A percentile compares a stretch with the other conserved stretches of the same genome.
Evolutionary conservation across 2,329 filamentous ascomycete species (phyloP).

Genomic region (Xylariaceae sp.): DNA sequence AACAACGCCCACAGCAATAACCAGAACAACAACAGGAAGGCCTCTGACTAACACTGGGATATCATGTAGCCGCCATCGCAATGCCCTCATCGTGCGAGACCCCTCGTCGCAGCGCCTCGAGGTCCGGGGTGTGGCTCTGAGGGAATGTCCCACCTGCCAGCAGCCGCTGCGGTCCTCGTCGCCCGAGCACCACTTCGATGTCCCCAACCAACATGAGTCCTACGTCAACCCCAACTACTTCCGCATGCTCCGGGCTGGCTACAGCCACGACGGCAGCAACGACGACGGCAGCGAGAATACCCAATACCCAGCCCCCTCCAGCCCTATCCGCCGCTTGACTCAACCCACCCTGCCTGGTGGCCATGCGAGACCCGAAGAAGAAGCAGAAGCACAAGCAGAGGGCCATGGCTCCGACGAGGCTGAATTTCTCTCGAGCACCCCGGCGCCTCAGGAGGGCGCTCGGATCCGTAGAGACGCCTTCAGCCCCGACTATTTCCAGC

Average conservation of each 20-base stretch:
- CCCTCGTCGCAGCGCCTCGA: constrained; percentile 76
- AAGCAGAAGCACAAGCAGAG: background rate
- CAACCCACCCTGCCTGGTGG: constrained; percentile 33
- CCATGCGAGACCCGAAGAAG: constrained; percentile 13
- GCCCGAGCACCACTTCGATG: constrained; percentile 43
- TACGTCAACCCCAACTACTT: constrained; percentile 94
- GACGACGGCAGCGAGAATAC: constrained; percentile 28
- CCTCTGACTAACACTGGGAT: too few relatives aligned
- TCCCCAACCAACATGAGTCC: constrained; percentile 41
- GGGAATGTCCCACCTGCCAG: constrained; percentile 87
- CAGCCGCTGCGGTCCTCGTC: constrained; percentile 53
- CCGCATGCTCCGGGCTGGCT: constrained; percentile 68
- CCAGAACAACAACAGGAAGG: too few relatives aligned
- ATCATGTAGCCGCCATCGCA: constrained; percentile 75
- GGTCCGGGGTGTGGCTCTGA: constrained; percentile 57
- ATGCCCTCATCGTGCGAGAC: constrained; percentile 88
- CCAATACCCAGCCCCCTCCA: constrained; percentile 36
- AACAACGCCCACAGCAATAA: too few relatives aligned
- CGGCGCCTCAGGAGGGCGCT: constrained; percentile 46
- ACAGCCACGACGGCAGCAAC: constrained; percentile 28
- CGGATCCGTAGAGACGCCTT: constrained; percentile 83
- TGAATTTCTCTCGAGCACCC: constrained; percentile 48
- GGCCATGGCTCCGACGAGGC: constrained; percentile 22
- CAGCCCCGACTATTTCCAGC: constrained; percentile 84
- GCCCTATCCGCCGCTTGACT: constrained; percentile 47